These are phyloP conservation scores for Conringia planisiliqua DNA, from an alignment of 345 rosid species.

Conservation along the genomic window DNA sequence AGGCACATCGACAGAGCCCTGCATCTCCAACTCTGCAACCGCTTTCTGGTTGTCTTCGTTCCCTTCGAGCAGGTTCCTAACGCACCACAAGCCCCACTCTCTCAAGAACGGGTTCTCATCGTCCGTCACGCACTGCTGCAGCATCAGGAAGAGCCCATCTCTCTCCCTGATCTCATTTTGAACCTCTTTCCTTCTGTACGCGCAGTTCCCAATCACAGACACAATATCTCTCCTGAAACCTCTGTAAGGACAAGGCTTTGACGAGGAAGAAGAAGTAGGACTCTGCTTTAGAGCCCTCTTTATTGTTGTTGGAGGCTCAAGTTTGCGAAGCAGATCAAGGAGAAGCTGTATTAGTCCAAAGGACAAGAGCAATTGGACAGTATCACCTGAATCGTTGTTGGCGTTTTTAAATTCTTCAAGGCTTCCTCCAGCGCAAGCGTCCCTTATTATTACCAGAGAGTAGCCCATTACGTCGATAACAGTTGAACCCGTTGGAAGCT, in stretches of 20 bases:
- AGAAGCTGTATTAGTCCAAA: conserved; percentile 46
- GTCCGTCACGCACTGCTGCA: conserved; percentile 72
- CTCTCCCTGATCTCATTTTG: conserved; percentile 71
- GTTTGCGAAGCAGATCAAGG: conserved; percentile 43
- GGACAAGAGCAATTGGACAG: conserved; percentile 40
- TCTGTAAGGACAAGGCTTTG: conserved; percentile 54
- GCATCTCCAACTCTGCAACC: conserved; percentile 68
- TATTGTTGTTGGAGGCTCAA: conserved; percentile 62
- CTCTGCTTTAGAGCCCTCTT: conserved; percentile 49
- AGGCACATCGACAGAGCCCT: conserved; percentile 66
- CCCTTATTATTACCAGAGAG: conserved; percentile 53
- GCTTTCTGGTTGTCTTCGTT: conserved; percentile 59
- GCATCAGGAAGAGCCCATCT: conserved; percentile 51
- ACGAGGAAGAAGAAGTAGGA: conserved; percentile 9
- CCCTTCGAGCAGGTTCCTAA: conserved; percentile 70
- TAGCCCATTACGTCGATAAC: conserved; percentile 55
- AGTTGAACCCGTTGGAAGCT: conserved; percentile 61
- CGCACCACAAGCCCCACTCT: conserved; percentile 84
- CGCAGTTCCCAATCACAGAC: conserved; percentile 70
- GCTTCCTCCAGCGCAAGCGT: conserved; percentile 51
- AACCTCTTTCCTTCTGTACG: conserved; percentile 52
- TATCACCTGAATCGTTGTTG: conserved; percentile 27
- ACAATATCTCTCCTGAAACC: conserved; percentile 83
- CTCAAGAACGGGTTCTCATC: conserved; percentile 75
- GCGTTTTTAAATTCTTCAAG: conserved; percentile 24